A percentile compares a stretch with the other conserved stretches of the same genome.
Conservation (phyloP, 345 rosid species). For the Gossypium anomalum region DNA sequence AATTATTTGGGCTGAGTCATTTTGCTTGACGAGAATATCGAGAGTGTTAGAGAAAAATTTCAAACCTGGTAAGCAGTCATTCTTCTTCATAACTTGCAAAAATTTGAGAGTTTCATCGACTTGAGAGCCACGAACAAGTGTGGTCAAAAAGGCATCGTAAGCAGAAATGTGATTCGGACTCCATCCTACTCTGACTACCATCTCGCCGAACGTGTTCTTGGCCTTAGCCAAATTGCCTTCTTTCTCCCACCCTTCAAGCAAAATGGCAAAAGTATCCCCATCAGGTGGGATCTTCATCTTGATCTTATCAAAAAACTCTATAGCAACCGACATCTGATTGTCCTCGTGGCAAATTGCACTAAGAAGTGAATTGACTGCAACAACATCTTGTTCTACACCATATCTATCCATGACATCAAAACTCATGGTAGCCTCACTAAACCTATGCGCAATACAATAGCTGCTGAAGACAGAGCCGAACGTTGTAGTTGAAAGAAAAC, state of each 20-base stretch:
- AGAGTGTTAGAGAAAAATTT: conserved; percentile 44
- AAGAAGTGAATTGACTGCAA: conserved; percentile 46
- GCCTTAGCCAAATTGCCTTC: conserved; percentile 47
- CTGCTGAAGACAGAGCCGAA: conserved; percentile 41
- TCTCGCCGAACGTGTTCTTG: conserved; percentile 46
- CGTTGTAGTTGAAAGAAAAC: conserved; percentile 24
- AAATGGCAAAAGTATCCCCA: conserved; percentile 44
- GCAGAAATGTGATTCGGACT: conserved; percentile 22
- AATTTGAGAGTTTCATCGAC: conserved; percentile 39
- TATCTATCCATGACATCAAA: conserved; percentile 54
- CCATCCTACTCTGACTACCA: conserved; percentile 45
- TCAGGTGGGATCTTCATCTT: conserved; percentile 38
- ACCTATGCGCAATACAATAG: conserved; percentile 36
- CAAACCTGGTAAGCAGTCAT: conserved; percentile 49
- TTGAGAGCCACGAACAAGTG: conserved; percentile 29
- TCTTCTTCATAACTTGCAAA: conserved; percentile 41
- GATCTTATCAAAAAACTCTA: conserved; percentile 37
- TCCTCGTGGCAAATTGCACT: conserved; percentile 42
- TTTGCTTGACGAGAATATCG: conserved; percentile 37
- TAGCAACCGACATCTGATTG: conserved; percentile 30
- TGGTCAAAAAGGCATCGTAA: conserved; percentile 38
- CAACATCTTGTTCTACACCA: conserved; percentile 39
- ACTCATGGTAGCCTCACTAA: conserved; percentile 41
- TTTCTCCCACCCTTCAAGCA: conserved; percentile 63
- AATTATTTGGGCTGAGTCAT: conserved; percentile 27